Base-by-base conservation (phyloP, 106 monocot genomes). In the Iris macrosiphon region DNA sequence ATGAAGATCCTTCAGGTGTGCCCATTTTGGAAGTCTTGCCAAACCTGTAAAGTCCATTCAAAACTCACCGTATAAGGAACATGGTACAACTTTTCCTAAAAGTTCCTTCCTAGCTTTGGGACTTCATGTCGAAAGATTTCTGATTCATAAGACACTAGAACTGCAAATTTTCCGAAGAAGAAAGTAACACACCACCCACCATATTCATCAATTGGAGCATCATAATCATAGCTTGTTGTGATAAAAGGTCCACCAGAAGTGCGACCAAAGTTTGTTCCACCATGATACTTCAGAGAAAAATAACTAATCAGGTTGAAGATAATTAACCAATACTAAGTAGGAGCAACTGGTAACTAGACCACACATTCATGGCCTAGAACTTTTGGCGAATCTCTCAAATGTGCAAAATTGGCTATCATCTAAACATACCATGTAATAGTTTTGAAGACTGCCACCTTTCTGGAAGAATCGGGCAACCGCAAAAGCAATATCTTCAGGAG, bases 181-280 rank as follows among this genome's bases (percentile, higher is more conserved):
- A 67, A 57, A 79, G 15, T 5, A 38, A 2, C 45, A 16, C 24
- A 39, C 34, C 45, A 16, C 24, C 26, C 34, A 95, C 95, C 89
- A 70, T 95, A 95, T 74, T 95, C 95, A 74, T 95, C 95, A 61
- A 89, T 82, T 6, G 95, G 95, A 26, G 95, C 95, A 74, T 95
- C 95, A 77, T 85, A 95, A 69, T 95, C 95, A 47, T 95, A 95
- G 66, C 85, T 95, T 65, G 95, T 95, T 43, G 95, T 95, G 25
- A 95, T 89, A 62, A 95, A 95, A 41, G 95, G 95, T 38, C 95
- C 95, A 33, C 95, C 95, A 73, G 89, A 42, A 47, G 95, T 95
- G 46, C 95, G 95, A 59, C 67, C 95, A 79, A 95, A 95, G 63
- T 95, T 85, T 67, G 95, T 95, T 59, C 95, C 95, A 31, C 95